Evolutionary conservation across 805 yeast species (phyloP), one percentile per base, ranked within the genome.

Genomic region (Wickerhamiella domercqiae): DNA sequence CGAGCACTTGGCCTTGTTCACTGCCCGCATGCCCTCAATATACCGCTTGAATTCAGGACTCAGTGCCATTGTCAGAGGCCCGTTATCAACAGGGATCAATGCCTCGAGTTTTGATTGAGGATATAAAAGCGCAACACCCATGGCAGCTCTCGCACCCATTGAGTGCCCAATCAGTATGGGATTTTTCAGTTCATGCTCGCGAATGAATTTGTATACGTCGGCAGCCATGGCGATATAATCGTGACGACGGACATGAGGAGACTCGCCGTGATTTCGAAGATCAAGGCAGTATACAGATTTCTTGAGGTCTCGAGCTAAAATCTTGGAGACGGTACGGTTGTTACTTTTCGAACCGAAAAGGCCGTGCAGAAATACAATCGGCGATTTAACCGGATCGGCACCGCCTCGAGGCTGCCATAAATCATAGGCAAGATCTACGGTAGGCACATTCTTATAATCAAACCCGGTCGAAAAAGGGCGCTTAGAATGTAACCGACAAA

Each of bases 251-350:
- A 50, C 53, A 48, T 79, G 93, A 1, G 95, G 95, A 2, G 94
- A 80, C n/a, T 68, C 73, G 1, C 98, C 98, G 54, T 86, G 95
- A 57, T 90, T 86, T 43, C 98, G 64, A 41, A 86, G 63, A 54
- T 87, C 97, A 14, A 54, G 40, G 36, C 62, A 57, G 41, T 55
- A 62, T 3, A 61, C 58, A 3, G 53, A 42, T 13, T 56, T 47
- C 18, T 44, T 38, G 25, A 61, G 47, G 16, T 57, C 62, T 13
- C 57, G 44, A 1, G 64, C 59, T n/a, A 60, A 39, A 1, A 50
- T 51, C 25, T 70, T 71, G 7, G 83, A 80, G n/a, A 86, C 81
- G 0, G 82, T 64, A 41, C 94, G 61, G 50, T 81, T 82, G 56
- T 84, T 87, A n/a, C 69, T 49, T 47, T 72, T 78, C 37, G 78